Base-by-base conservation (phyloP, 176 grass and related monocot species). In the Ampelocalamus luodianensis region DNA sequence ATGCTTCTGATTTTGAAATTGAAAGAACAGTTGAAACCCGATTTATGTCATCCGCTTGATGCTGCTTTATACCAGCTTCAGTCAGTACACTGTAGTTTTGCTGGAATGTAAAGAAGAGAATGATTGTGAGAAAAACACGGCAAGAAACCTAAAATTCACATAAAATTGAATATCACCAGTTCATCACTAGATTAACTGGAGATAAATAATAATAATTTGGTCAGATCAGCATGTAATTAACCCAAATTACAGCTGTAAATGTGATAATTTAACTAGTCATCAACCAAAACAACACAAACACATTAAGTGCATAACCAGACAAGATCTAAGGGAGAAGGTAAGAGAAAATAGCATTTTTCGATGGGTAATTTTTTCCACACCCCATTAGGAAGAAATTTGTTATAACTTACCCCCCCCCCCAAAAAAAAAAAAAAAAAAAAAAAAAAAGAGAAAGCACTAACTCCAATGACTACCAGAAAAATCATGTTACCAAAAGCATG, bases 11-110 rank as follows among this genome's bases (percentile, higher is more conserved):
- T 81, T 85, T 96, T 48, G 87, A 85, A 71, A 99, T 99, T 71
- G 93, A 99, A 87, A 99, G 97, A 82, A 99, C 97, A 86, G 93
- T 96, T 36, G 97, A 96, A 65, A 99, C 93, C 61, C 92, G 92
- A 84, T 82, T 96, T 87, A 94, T 99, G 66, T 99, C 93, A 84
- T 96, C 97, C 34, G 89, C 88, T 88, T 99, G 97, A 38, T 82
- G 90, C 65, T 89, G 91, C 16, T 89, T 90, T 88, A 96, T 99
- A 84, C 92, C 93, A 82, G 40, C 80, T 77, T 99, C 97, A 78
- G 86, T 94, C 49, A 96, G 85, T 79, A 95, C 63, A 68, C 91
- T 90, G 87, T 99, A 99, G 68, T 91, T 99, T 92, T 94, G 97
- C 97, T 99, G 91, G 15, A 56, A 72, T 74, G 55, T 49, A 72